Base-by-base conservation (phyloP, 768 basidiomycete genomes). In the Xerocomellus chrysenteron region DNA sequence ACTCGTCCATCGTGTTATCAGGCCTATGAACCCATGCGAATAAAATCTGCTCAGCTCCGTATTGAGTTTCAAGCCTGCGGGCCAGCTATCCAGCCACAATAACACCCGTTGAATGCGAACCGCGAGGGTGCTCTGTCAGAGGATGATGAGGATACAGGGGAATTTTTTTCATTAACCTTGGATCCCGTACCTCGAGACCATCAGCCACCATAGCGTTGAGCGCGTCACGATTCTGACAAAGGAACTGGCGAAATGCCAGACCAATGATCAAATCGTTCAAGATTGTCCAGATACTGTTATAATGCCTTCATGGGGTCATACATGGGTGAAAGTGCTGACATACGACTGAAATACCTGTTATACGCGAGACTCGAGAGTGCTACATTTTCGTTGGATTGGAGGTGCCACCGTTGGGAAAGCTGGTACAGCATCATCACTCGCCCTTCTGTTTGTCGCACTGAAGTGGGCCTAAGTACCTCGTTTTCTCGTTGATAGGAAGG, bases 1-100 rank as follows among this genome's bases (percentile, higher is more conserved):
- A 94, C 94, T 73, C 6, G 80, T 83, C 92, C 93, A 98, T 3
- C 81, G 63, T 1, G 76, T 77, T 16, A 92, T 81, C 14, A 91
- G 59, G 26, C 79, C 80, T 3, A 87, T 76, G 48, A 97, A 86
- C 0, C 82, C 78, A 55, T 85, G 80, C n/a, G 87, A 84, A 65
- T 92, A 89, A 68, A 97, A 89, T 26, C 79, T 76, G 62, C 92
- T 92, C n/a, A 99, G 80, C 63, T 98, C 92, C 0, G 92, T 92
- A 66, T 98, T 98, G 50, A 99, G 85, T 72, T 99, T 99, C 40
- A 99, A 75, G 1, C 97, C 96, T 2, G 87, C 94, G 0, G 96
- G 96, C 96, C 96, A 98, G 57, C 89, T 84, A 68, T 97, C 90
- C 13, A 99, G 79, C 95, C 94, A 98, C 2, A 78, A 63, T 2